Percentiles rank a stretch among this genome's conserved stretches.
Evolutionary conservation across 345 rosid species (phyloP).

Genomic region (Psidium friedrichsthalianum): DNA sequence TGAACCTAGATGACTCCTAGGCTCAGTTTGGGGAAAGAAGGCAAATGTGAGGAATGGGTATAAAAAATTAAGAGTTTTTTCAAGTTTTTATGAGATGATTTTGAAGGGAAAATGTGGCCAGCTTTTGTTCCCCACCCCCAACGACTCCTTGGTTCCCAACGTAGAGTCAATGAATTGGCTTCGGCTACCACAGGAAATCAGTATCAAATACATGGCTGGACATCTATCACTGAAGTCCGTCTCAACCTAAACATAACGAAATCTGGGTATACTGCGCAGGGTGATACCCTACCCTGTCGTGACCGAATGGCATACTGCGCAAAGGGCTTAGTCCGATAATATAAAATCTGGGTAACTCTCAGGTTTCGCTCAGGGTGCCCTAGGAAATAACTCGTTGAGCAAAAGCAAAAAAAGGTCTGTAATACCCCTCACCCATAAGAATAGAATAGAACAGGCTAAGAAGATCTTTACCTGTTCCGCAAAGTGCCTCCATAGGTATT

Average conservation of each 20-base stretch:
- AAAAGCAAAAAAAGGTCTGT: neutral
- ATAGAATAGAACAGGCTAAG: neutral
- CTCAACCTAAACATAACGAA: neutral
- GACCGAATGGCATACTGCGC: neutral
- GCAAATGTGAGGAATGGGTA: neutral
- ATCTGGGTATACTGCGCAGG: neutral
- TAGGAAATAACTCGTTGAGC: neutral
- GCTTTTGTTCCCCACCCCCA: neutral
- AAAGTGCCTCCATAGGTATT: slow-evolving; percentile 78
- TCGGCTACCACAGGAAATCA: neutral
- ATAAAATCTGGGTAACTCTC: neutral
- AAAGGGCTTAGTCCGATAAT: neutral
- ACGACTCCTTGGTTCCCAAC: neutral
- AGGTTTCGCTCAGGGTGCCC: neutral
- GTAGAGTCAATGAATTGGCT: neutral
- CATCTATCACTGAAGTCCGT: neutral
- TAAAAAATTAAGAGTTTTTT: neutral
- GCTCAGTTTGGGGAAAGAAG: neutral
- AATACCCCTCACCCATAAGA: neutral
- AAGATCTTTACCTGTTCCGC: slow-evolving; percentile 67
- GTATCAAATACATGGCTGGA: neutral
- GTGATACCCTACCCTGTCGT: neutral
- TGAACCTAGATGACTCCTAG: neutral
- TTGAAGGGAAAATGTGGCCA: neutral
- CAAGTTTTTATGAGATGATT: neutral